Evolutionary conservation across 2,329 filamentous ascomycete species (phyloP).

Genomic region (Hypoxylon sp.): DNA sequence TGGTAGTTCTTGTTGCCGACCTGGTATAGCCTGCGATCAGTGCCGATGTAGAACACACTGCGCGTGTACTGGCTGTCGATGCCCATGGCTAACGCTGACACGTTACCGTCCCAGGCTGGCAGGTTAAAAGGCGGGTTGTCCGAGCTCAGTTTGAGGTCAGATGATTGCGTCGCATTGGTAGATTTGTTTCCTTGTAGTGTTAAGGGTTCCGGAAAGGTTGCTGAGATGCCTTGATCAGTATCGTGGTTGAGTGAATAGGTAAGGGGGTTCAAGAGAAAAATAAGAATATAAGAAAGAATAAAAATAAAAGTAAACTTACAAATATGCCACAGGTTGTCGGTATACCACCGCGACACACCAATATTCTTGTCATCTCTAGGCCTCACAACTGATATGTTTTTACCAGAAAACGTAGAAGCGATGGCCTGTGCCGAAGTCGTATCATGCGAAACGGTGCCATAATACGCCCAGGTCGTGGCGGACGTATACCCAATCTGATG

Average conservation of each 20-base stretch:
- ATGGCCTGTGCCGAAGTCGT: conserved; percentile 51
- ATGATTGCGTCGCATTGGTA: conserved; percentile 50
- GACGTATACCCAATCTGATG: conserved; percentile 55
- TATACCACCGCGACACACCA: conserved; percentile 52
- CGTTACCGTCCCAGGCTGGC: conserved; percentile 53
- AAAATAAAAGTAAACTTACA: conserved; percentile 47
- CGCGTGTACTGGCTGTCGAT: conserved; percentile 52
- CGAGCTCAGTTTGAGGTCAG: conserved; percentile 42
- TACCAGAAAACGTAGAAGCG: conserved; percentile 49
- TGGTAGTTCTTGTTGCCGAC: conserved; percentile 47
- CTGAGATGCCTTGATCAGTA: conserved; percentile 47
- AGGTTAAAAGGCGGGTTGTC: conserved; percentile 49
- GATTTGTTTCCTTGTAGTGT: conserved; percentile 40
- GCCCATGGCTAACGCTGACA: conserved; percentile 51
- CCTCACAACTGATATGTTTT: conserved; percentile 57
- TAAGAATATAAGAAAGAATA: no score
- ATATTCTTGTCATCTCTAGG: conserved; percentile 55
- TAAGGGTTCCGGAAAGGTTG: conserved; percentile 55
- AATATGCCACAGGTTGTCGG: conserved; percentile 54
- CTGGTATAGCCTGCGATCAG: conserved; percentile 56
- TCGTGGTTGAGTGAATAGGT: not conserved
- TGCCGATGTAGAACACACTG: conserved; percentile 58
- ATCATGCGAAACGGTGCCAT: conserved; percentile 55
- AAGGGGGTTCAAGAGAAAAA: not conserved
- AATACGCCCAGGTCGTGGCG: conserved; percentile 51